Base-by-base conservation (phyloP, 1,284 basidiomycete species). In the Puccinia hordei region DNA sequence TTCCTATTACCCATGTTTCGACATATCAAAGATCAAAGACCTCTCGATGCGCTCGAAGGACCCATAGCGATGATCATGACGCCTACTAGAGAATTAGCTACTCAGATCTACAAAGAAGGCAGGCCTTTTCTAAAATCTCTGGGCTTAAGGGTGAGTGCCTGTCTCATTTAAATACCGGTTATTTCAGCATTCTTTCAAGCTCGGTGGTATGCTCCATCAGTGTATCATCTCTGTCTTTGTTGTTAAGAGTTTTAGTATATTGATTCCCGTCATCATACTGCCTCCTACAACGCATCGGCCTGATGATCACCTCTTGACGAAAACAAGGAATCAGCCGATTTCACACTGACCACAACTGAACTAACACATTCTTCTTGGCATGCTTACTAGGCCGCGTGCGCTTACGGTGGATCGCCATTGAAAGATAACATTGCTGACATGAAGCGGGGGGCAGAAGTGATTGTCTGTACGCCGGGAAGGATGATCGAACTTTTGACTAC, bases 401-500 rank as follows among this genome's bases (percentile, higher is more conserved):
- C 95, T 44, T 99, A 99, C 84, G 97, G 97, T 38, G 97, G 97
- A 33, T 95, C 94, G 44, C 95, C 97, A 0, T 96, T 99, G 85
- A 97, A 96, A 85, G 97, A 99, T 86, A 96, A 99, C 86, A 99
- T 99, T 82, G 95, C 95, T 33, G 94, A 97, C 84, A 92, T 99
- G 88, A 99, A 99, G 89, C 96, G 97, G 85, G 96, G 96, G 57
- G 94, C 95, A 27, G 97, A 99, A 87, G 94, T 99, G 83, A 95
- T 99, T 68, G 96, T 99, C 81, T 94, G 97, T 87, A 99, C 97
- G 0, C 97, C 97, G 9, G 98, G 97, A 30, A 92, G 97, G 80
- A 97, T 99, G 94, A 99, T 99, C 85, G 97, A 99, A 85, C 90
- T 99, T 80, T 88, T 98, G 83, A 98, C 96, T 24, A 95, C 97